phyloP scores from a whole-genome alignment of 2,329 filamentous ascomycete species.

The Microdochium paspali region DNA sequence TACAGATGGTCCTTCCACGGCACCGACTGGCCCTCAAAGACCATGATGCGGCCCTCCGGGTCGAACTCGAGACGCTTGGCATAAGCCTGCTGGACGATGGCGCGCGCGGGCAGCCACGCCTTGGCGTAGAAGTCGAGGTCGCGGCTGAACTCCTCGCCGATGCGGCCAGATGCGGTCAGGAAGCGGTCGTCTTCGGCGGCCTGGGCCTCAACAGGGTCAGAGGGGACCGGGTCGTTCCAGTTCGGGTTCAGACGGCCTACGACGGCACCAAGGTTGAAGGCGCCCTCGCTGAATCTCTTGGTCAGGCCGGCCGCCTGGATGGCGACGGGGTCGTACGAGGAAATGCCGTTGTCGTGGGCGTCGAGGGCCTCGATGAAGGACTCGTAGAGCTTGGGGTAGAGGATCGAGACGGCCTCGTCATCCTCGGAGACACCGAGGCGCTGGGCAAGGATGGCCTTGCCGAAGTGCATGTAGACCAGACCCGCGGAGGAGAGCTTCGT shows the following conservation, averaged over 20 bases:
- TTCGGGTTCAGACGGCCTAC: slow-evolving; percentile 73
- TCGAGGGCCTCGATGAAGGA: slow-evolving; percentile 94
- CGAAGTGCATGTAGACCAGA: slow-evolving; percentile 93
- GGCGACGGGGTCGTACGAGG: slow-evolving; percentile 63
- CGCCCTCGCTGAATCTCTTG: slow-evolving; percentile 76
- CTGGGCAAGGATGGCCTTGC: slow-evolving; percentile 67
- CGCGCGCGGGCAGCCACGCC: slow-evolving; percentile 81
- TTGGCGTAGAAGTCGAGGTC: slow-evolving; percentile 67
- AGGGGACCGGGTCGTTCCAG: slow-evolving; percentile 58
- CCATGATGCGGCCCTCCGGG: slow-evolving; percentile 66
- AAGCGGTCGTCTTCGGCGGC: slow-evolving; percentile 76
- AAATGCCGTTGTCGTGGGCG: slow-evolving; percentile 94
- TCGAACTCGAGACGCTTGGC: slow-evolving; percentile 58
- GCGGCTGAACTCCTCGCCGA: slow-evolving; percentile 79
- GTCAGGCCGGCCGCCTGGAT: slow-evolving; percentile 62
- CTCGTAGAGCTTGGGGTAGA: slow-evolving; percentile 85
- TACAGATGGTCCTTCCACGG: slow-evolving; percentile 98
- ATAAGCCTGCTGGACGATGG: slow-evolving; percentile 70
- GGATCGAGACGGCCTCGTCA: slow-evolving; percentile 57
- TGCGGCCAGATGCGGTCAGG: slow-evolving; percentile 64
- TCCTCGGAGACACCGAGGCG: slow-evolving; percentile 45
- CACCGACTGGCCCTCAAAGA: slow-evolving; percentile 67
- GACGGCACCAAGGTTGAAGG: slow-evolving; percentile 75
- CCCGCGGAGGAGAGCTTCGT: slow-evolving; percentile 94
- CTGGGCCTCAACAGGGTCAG: slow-evolving; percentile 51